Evolutionary conservation across 768 basidiomycete species (phyloP), one percentile per base, ranked within the genome.

Genomic region (Russula olivacea): DNA sequence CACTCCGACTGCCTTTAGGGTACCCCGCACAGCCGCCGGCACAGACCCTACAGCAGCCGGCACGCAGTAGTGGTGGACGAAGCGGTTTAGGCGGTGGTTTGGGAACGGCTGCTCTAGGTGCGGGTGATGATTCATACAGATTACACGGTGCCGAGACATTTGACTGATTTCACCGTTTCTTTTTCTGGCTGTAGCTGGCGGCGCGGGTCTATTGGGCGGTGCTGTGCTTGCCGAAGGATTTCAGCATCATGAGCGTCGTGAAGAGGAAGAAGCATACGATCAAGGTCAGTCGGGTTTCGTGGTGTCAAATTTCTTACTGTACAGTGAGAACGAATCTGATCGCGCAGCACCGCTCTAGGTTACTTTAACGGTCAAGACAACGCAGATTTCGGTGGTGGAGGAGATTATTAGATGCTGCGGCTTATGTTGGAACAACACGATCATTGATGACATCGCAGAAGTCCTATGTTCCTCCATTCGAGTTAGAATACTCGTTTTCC

Each of bases 141-240:
- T 40, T 40, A 5, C 12, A 21, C n/a, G 15, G 45, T 41, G 48
- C 30, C 38, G 10, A 25, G 21, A 10, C 25, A 21, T 36, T 23
- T 40, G 50, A 34, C 41, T 40, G 32, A 30, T 45, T 9, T 49
- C 21, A 21, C 40, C 10, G 9, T 23, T 23, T 32, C 45, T 28
- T 28, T 49, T 49, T 55, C 28, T 51, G 30, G 34, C 15, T 34
- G 19, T 54, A 54, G 59, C 63, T 81, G 86, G 79, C 66, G 87
- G 81, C 68, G 87, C 77, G 17, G 88, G 85, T 61, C 71, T 88
- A n/a, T 70, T 86, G n/a, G 87, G 82, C 43, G 88, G 88, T 61
- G 74, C 75, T 3, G 71, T 89, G 49, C 68, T 88, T 43, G 80
- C 69, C 40, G 76, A 83, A 50, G 82, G 80, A 0, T 63, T 83